Evolutionary conservation across 768 basidiomycete genomes (phyloP), one percentile per base, ranked within the genome.

Genomic region (Kwoniella botswanensis): DNA sequence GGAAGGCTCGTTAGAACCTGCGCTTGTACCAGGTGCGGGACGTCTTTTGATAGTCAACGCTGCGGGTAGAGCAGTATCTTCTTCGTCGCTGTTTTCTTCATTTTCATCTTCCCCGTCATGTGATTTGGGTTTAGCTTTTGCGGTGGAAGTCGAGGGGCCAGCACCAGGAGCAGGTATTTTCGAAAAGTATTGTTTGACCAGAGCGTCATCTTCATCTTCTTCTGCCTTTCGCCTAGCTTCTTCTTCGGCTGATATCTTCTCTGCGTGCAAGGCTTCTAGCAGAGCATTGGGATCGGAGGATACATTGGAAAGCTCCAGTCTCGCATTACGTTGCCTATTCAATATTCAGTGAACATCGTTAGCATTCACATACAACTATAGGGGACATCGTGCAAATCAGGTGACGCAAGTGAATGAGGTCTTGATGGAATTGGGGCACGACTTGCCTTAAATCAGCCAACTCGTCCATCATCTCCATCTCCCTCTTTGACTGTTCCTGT

Each of bases 381-480:
- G 24, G 35, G 6, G 59, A 21, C 41, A 58, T 26, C 26, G 26
- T 26, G 4, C 26, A 26, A 4, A 26, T 26, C 26, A 26, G 3
- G 26, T 26, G 3, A 26, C 3, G n/a, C n/a, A n/a, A n/a, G n/a
- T n/a, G n/a, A n/a, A n/a, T 90, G 86, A 12, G 35, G 35, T 35
- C 7, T 35, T 35, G 6, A 4, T 5, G 4, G 35, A 4, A 35
- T 35, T 35, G 35, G 7, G 7, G 7, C 6, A 35, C 4, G 35
- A 75, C 76, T 63, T 35, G 78, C 80, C 82, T 72, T 43, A 84
- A 66, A 72, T 98, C 95, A 81, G 97, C 94, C 68, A 99, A 86
- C 13, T 93, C 93, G 81, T 99, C 97, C 75, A 98, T 87, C 65
- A 96, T 91, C 79, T 98, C 97, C 97, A 99, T 99, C 85, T 98